Evolutionary conservation across 345 rosid species (phyloP), one percentile per base, ranked within the genome.

Genomic region (Ceriops tagal): DNA sequence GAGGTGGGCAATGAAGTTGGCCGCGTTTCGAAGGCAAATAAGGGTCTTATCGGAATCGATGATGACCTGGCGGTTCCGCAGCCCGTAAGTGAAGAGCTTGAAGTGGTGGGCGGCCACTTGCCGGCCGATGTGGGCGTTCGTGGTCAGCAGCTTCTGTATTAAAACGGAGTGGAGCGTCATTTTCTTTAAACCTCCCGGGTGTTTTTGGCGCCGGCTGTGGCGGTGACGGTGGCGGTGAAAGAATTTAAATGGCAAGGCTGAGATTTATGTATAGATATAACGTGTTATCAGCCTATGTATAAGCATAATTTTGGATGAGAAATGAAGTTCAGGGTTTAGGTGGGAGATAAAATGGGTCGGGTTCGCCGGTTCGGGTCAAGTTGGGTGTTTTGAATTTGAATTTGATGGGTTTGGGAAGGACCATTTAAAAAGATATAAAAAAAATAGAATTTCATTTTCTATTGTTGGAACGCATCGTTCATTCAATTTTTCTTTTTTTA

Each of bases 41-140:
- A 95, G 89, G 76, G 98, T 90, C 63, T 87, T 90, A 71, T 92
- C 98, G 18, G 97, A 85, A 61, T 95, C 97, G 78, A 95, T 84
- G 0, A 90, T 85, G 46, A 88, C 77, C 78, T 77, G 73, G 20
- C 77, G 82, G 73, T 90, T 92, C 15, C 97, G 93, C 13, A 78
- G 56, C 11, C 99, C 99, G 71, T 85, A 85, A 5, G 92, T 80
- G 78, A 76, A 95, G 57, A 82, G 75, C 85, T 92, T 95, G 85
- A 95, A 88, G 77, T 95, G 99, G 70, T 92, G 88, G 71, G 83
- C 80, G 1, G 89, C 90, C 5, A 78, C 83, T 6, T 89, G 92
- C 32, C 90, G 90, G 58, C 98, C 92, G 57, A 95, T 73, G 72
- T 95, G 99, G 53, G 96, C 82, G 59, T 90, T 90, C 6, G 98